These are phyloP conservation scores for Coemansia sp. DNA, from an alignment of 192 early-diverging fungal genomes.

Conservation along the genomic window DNA sequence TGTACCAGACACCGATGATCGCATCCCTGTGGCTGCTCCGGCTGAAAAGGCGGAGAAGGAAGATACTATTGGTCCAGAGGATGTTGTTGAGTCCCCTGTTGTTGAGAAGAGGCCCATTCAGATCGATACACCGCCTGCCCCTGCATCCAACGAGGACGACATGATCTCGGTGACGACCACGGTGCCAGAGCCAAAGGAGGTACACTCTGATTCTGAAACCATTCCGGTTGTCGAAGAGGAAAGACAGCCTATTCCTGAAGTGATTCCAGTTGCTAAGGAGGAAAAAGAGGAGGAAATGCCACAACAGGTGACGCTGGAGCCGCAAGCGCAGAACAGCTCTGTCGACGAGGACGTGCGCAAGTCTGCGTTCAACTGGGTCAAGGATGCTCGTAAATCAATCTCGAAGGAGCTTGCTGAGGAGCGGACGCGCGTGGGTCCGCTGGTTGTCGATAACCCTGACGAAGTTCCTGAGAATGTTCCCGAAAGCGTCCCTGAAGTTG, in stretches of 20 bases:
- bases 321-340: neutral
- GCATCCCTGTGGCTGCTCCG: neutral
- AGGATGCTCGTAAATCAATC: constrained; percentile 50
- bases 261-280: constrained; percentile 1
- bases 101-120: neutral
- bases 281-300: neutral
- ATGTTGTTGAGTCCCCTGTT: neutral
- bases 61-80: constrained; percentile 1
- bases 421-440: constrained; percentile 30
- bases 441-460: neutral
- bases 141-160: neutral
- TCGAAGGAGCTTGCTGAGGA: constrained; percentile 52
- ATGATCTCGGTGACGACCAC: neutral
- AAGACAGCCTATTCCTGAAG: neutral
- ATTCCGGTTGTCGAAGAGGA: constrained; percentile 3
- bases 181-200: neutral
- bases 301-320: neutral
- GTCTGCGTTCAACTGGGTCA: constrained; percentile 51
- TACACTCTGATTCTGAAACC: neutral
- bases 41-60: constrained; percentile 1
- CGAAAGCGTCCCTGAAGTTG: no score
- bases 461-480: no score
- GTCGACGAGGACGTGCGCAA: constrained; percentile 47
- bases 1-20: constrained; percentile 25
- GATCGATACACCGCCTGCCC: neutral